Base-by-base conservation (phyloP, 176 grass and related monocot species). In the Oryza punctata region DNA sequence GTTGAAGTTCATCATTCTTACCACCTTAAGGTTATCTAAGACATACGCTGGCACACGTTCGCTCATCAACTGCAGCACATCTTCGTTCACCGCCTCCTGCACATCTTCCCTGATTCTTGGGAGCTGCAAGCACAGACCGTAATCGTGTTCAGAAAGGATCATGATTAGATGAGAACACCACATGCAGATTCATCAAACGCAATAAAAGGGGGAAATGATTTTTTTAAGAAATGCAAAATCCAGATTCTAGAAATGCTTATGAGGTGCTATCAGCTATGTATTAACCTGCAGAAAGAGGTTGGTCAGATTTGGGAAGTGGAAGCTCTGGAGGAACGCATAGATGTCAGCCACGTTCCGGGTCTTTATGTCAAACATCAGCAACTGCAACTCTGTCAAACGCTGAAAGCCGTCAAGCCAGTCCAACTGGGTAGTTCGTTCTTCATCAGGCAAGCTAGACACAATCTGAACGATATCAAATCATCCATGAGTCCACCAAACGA, bases 261-360 rank as follows among this genome's bases (percentile, higher is more conserved):
- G 19, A 0, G 43, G 2, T 30, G 41, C 49, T 1, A 18, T 16
- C 10, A 29, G 32, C 32, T 32, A 38, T 38, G 7, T 23, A 60
- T 25, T n/a, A 79, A 95, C 90, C 90, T 92, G 90, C 75, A 95
- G 26, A 79, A 93, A 95, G 77, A 96, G 86, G 46, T 54, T 85
- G 75, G 86, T 74, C 32, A 96, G 82, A 54, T 78, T 76, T 43
- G 50, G 67, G 21, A 79, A 92, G 32, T 78, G 69, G 76, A 52
- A 89, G 16, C 61, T 69, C 49, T 77, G 79, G 54, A 96, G 75
- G 70, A 96, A 92, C 9, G 71, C 6, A 74, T 71, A 96, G n/a
- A 96, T 72, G 38, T 85, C 80, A 29, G 78, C 61, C 13, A 96
- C 80, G 80, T 88, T 82, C 26, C 25, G 24, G 61, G 80, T 76